Evolutionary conservation across 129 eudicot genomes (phyloP).

Genomic region (Calendula officinalis): DNA sequence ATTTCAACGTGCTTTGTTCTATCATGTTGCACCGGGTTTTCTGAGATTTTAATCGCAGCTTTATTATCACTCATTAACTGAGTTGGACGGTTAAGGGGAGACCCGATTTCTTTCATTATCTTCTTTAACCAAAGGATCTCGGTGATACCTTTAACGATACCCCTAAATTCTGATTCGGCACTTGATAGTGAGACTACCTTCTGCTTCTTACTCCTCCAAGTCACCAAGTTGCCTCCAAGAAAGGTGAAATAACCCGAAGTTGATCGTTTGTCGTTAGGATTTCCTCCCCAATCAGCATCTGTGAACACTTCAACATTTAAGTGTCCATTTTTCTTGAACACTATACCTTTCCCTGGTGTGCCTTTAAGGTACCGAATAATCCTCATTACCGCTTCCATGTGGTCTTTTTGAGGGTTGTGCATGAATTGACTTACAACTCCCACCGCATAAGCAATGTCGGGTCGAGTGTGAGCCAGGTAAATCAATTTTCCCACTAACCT

Average conservation of each 20-base stretch:
- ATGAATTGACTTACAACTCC: too few relatives aligned
- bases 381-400: slow-evolving; percentile 1
- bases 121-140: background rate
- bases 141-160: background rate
- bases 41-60: slow-evolving; percentile 1
- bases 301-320: background rate
- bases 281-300: background rate
- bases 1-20: background rate
- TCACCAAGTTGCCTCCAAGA: background rate
- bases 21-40: slow-evolving; percentile 1
- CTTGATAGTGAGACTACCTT: slow-evolving; percentile 1
- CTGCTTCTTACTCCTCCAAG: slow-evolving; percentile 14
- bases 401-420: too few relatives aligned
- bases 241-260: background rate
- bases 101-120: background rate
- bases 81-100: background rate
- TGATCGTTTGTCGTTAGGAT: background rate
- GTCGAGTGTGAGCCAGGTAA: background rate
- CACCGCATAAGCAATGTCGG: too few relatives aligned
- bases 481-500: too few relatives aligned
- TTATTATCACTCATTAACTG: slow-evolving; percentile 2
- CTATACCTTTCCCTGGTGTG: slow-evolving; percentile 2
- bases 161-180: slow-evolving; percentile 7
- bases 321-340: slow-evolving; percentile 4
- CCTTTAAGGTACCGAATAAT: slow-evolving; percentile 8